Percentiles rank a stretch among this genome's conserved stretches.
phyloP scores from a whole-genome alignment of 495 filamentous ascomycete genomes.

The Hypomontagnella submonticulosa region DNA sequence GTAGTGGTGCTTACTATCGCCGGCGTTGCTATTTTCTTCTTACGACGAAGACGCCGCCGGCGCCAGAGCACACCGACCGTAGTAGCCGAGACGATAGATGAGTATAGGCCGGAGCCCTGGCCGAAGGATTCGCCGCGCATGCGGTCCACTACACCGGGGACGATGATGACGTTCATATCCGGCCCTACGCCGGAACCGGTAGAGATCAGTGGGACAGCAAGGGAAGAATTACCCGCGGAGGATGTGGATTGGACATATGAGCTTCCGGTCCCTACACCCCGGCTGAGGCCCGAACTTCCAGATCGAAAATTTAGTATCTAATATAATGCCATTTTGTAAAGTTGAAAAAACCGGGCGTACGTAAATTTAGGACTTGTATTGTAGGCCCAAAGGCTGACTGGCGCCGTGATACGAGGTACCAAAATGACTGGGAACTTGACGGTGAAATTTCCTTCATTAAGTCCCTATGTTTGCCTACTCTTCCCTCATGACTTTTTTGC shows the following conservation, averaged over 20 bases:
- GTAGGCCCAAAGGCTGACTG: conserved; percentile 9
- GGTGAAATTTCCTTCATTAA: too few relatives aligned
- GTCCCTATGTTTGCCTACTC: too few relatives aligned
- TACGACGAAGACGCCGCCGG: conserved; percentile 19
- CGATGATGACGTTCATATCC: conserved; percentile 25
- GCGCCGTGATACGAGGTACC: conserved; percentile 12
- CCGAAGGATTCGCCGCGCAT: conserved; percentile 43
- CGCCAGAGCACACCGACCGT: conserved; percentile 23
- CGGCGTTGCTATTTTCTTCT: conserved; percentile 22
- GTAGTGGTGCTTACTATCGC: conserved; percentile 13
- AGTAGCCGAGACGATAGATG: conserved; percentile 24
- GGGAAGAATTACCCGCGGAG: conserved; percentile 39
- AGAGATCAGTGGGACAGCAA: conserved; percentile 28
- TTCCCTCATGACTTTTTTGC: too few relatives aligned
- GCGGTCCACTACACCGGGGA: conserved; percentile 40
- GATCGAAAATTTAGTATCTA: conserved; percentile 43
- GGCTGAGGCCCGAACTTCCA: conserved; percentile 41
- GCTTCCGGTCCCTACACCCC: conserved; percentile 42
- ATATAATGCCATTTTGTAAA: conserved; percentile 29
- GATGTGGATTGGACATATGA: conserved; percentile 44
- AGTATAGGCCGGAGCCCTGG: conserved; percentile 48
- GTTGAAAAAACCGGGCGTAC: neutral
- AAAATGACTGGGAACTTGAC: neutral
- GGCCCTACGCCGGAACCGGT: conserved; percentile 23
- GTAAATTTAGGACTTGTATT: conserved; percentile 5